phyloP scores from a whole-genome alignment of 2,329 filamentous ascomycete species.

The Colletotrichum spaethianum region DNA sequence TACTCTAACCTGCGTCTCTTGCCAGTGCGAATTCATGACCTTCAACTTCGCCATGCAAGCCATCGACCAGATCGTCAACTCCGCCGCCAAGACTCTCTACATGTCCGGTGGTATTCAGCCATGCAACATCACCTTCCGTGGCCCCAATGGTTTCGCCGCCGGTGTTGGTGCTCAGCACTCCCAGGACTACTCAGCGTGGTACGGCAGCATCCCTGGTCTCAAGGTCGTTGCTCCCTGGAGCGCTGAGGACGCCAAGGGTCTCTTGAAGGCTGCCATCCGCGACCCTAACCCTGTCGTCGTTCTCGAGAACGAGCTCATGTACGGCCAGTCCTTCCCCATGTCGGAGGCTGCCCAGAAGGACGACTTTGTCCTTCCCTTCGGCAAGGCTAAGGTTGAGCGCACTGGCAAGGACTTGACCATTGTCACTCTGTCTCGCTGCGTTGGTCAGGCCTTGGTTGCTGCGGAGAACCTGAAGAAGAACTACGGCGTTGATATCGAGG shows the following conservation, averaged over 20 bases:
- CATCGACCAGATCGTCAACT: slow-evolving; percentile 99
- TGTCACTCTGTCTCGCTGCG: slow-evolving; percentile 93
- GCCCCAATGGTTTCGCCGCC: slow-evolving; percentile 96
- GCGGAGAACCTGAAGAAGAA: slow-evolving; percentile 95
- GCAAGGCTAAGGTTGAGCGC: slow-evolving; percentile 99
- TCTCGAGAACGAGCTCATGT: slow-evolving; percentile 90
- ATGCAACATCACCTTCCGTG: slow-evolving; percentile 99
- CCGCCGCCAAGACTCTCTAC: slow-evolving; percentile 98
- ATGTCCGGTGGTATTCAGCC: slow-evolving; percentile 99
- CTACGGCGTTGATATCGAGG: slow-evolving; percentile 95
- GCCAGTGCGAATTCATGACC: slow-evolving; percentile 98
- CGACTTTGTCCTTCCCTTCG: slow-evolving; percentile 97
- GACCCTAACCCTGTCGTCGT: slow-evolving; percentile 98
- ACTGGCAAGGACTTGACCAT: slow-evolving; percentile 96
- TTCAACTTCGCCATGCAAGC: slow-evolving; percentile 99
- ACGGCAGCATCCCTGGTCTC: slow-evolving; percentile 95
- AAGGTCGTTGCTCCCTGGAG: slow-evolving; percentile 98
- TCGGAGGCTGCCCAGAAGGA: slow-evolving; percentile 95
- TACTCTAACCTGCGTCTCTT: slow-evolving; percentile 16
- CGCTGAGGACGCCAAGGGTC: slow-evolving; percentile 97
- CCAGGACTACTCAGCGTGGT: slow-evolving; percentile 99
- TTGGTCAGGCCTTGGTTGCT: slow-evolving; percentile 90
- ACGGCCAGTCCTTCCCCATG: slow-evolving; percentile 97
- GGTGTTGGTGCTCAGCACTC: slow-evolving; percentile 99
- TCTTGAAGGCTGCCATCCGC: slow-evolving; percentile 96